Evolutionary conservation across 1,284 basidiomycete genomes (phyloP), one percentile per base, ranked within the genome.

Genomic region (Xanthoconium separans): DNA sequence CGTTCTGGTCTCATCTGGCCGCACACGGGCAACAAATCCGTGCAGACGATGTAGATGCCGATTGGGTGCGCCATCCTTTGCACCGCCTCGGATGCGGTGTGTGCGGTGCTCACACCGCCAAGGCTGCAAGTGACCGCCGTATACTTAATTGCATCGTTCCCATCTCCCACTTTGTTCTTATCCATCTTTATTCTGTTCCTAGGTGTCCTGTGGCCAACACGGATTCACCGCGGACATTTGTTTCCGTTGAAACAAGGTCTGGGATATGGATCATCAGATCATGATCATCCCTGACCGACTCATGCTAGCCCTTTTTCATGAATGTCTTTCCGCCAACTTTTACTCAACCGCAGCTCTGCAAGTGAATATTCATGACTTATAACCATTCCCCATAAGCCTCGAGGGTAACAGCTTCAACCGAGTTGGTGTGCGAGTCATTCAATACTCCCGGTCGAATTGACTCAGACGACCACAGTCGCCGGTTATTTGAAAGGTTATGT

Each of bases 401-500:
- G 30, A 30, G 29, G 6, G 24, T 15, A 44, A 51, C 27, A 30
- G 29, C 43, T 20, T 39, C 27, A 5, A 34, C 10, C 11, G 9
- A 16, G 34, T 50, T 29, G 15, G n/a, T 53, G 36, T 20, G 9
- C 22, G 22, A 20, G 34, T 30, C 30, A 33, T 30, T 13, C n/a
- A 18, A 39, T 13, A 20, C 15, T n/a, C 37, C 16, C 16, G 40
- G 31, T 29, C 36, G 36, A 18, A 16, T 18, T 15, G 16, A 27
- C n/a, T 37, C 16, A 22, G 22, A 18, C 29, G 20, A 20, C 0
- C 7, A 24, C 48, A 90, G 89, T 77, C 1, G 80, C 91, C 0
- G 93, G 92, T 24, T 95, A 85, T 65, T 75, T 95, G 61, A 93
- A 91, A 70, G 90, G 90, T 30, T 93, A 91, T 58, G 89, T 92